Conservation (phyloP, 495 filamentous ascomycete species). For the Xylaria curta region DNA sequence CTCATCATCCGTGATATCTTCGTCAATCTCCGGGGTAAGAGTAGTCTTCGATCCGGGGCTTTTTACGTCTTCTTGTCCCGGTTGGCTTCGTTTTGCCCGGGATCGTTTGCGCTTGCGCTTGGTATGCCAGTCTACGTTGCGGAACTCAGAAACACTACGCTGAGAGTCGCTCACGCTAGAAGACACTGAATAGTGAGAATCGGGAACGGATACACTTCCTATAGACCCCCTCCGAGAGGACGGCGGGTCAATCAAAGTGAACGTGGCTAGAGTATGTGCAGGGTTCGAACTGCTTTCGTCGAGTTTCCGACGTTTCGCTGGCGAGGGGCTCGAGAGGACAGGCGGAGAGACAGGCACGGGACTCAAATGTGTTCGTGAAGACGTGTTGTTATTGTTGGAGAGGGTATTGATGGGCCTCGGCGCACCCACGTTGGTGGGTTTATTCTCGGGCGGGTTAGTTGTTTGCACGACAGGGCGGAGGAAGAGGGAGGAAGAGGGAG, state of each 20-base stretch:
- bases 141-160: slow-evolving; percentile 34
- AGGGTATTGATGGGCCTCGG: slow-evolving; percentile 34
- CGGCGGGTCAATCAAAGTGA: background rate
- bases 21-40: background rate
- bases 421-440: slow-evolving; percentile 20
- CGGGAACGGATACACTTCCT: slow-evolving; percentile 28
- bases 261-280: slow-evolving; percentile 23
- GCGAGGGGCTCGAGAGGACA: slow-evolving; percentile 26
- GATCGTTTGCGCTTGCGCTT: slow-evolving; percentile 11
- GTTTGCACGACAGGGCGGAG: background rate
- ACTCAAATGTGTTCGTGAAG: slow-evolving; percentile 16
- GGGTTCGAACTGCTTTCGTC: background rate
- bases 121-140: slow-evolving; percentile 17
- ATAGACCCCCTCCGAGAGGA: slow-evolving; percentile 31
- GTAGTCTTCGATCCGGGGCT: background rate
- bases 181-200: slow-evolving; percentile 34
- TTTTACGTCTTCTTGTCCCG: background rate
- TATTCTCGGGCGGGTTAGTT: slow-evolving; percentile 18
- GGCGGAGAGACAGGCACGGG: slow-evolving; percentile 1
- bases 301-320: slow-evolving; percentile 40
- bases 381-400: slow-evolving; percentile 23
- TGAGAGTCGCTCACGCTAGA: slow-evolving; percentile 33
- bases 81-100: background rate
- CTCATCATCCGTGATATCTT: slow-evolving; percentile 14
- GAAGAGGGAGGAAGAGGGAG: background rate